These are phyloP conservation scores for Diplocarpon rosae DNA, from an alignment of 2,329 filamentous ascomycete species.

Conservation along the genomic window DNA sequence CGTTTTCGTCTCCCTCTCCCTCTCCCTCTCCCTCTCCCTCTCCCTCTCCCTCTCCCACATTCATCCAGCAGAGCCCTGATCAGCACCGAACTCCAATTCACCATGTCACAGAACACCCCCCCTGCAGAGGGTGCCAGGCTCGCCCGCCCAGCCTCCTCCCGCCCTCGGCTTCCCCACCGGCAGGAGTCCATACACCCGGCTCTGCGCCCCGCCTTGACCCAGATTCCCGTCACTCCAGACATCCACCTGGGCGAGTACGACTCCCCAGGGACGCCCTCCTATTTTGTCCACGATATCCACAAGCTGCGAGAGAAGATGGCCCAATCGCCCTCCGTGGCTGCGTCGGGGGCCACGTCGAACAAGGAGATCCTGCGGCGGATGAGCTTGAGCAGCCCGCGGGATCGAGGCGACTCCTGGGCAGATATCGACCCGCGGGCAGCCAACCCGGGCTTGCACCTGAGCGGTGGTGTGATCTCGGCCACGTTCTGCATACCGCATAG, in stretches of 20 bases:
- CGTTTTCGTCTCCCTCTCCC: too few species aligned
- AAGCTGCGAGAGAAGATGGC: constrained; percentile 17
- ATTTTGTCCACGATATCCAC: constrained; percentile 18
- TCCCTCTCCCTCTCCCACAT: too few species aligned
- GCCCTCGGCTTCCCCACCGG: constrained; percentile 10
- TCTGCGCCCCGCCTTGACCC: constrained; percentile 18
- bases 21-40: too few species aligned
- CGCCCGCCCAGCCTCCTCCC: constrained; percentile 17
- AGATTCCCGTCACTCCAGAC: constrained; percentile 26
- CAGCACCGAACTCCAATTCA: background rate
- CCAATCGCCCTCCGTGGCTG: constrained; percentile 22
- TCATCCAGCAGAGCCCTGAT: too few species aligned
- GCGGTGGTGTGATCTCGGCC: constrained; percentile 55
- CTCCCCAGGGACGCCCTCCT: constrained; percentile 13
- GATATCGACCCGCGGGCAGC: constrained; percentile 41
- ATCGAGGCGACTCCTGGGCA: constrained; percentile 35
- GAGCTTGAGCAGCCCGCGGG: constrained; percentile 25
- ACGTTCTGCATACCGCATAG: constrained; percentile 54
- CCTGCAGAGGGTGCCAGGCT: constrained; percentile 8
- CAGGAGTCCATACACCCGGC: constrained; percentile 22
- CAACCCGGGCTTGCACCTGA: constrained; percentile 46
- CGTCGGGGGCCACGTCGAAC: constrained; percentile 29
- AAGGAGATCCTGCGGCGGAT: constrained; percentile 34
- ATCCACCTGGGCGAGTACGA: constrained; percentile 18
- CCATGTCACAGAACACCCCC: constrained; percentile 12